Evolutionary conservation across 805 yeast genomes (phyloP).

Genomic region (Sugiyamaella marilandica): DNA sequence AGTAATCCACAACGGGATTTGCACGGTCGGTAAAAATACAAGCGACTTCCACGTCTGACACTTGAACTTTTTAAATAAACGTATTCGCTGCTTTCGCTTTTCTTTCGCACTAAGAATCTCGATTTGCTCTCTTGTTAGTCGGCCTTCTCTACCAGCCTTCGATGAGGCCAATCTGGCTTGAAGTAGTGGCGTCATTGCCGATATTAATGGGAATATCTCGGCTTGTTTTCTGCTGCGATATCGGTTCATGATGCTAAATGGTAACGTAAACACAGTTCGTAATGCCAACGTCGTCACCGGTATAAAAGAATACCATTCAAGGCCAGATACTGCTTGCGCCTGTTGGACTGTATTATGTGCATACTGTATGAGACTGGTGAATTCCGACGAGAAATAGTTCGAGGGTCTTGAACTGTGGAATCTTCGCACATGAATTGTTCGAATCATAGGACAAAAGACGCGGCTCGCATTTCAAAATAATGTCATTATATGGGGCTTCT

Average conservation of each 20-base stretch:
- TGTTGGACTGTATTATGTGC: conserved; percentile 22
- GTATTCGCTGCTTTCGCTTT: conserved; percentile 65
- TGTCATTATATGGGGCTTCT: no score
- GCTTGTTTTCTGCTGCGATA: conserved; percentile 65
- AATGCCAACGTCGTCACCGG: conserved; percentile 67
- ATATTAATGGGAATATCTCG: conserved; percentile 61
- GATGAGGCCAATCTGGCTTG: conserved; percentile 47
- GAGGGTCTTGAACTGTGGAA: conserved; percentile 8
- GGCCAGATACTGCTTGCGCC: conserved; percentile 35
- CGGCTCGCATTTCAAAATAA: no score
- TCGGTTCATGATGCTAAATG: conserved; percentile 72
- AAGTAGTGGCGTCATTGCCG: conserved; percentile 72
- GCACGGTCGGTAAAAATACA: conserved; percentile 64
- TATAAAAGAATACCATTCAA: conserved; percentile 81
- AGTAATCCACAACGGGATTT: conserved; percentile 81
- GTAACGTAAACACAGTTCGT: conserved; percentile 65
- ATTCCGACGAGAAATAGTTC: conserved; percentile 5
- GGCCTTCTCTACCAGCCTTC: conserved; percentile 26
- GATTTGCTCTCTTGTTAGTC: conserved; percentile 73
- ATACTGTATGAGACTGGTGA: conserved; percentile 17
- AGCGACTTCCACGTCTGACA: conserved; percentile 81
- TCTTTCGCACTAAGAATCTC: conserved; percentile 71
- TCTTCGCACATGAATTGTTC: not conserved
- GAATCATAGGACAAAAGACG: no score
- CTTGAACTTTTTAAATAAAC: conserved; percentile 57